phyloP scores from a whole-genome alignment of 2,329 filamentous ascomycete genomes.

The Myriosclerotinia duriaeana region DNA sequence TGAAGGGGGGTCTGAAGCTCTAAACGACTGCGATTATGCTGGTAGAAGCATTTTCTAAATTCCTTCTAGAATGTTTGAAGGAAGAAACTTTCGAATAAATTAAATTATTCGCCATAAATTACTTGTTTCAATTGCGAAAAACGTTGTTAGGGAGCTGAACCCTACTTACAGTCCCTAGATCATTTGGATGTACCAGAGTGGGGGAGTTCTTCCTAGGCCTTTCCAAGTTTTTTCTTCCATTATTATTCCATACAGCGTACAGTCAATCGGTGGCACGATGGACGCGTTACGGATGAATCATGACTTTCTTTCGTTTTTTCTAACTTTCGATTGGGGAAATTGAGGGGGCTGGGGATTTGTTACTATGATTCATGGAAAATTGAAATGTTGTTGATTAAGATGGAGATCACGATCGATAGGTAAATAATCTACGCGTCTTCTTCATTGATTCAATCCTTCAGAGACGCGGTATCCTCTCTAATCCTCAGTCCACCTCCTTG shows the following conservation, averaged over 20 bases:
- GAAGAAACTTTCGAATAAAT: slow-evolving; percentile 10
- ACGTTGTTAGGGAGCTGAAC: not conserved
- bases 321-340: slow-evolving; percentile 13
- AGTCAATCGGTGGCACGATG: not conserved
- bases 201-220: not conserved
- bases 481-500: not conserved
- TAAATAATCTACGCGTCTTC: slow-evolving; percentile 1
- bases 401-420: not conserved
- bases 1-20: slow-evolving; percentile 4
- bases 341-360: slow-evolving; percentile 19
- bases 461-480: slow-evolving; percentile 1
- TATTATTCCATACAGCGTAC: not conserved
- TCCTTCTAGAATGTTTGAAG: slow-evolving; percentile 14
- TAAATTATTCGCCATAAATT: not conserved
- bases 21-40: slow-evolving; percentile 12
- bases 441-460: slow-evolving; percentile 4
- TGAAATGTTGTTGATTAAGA: not conserved
- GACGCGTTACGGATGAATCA: slow-evolving; percentile 5
- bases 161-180: slow-evolving; percentile 1
- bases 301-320: not conserved
- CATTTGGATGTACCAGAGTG: slow-evolving; percentile 7
- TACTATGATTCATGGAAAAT: slow-evolving; percentile 15
- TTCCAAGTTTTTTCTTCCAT: not conserved
- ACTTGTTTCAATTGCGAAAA: no score
- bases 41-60: not conserved